Conservation (phyloP, 768 basidiomycete genomes). For the Tylopilus plumbeoviolaceoides region DNA sequence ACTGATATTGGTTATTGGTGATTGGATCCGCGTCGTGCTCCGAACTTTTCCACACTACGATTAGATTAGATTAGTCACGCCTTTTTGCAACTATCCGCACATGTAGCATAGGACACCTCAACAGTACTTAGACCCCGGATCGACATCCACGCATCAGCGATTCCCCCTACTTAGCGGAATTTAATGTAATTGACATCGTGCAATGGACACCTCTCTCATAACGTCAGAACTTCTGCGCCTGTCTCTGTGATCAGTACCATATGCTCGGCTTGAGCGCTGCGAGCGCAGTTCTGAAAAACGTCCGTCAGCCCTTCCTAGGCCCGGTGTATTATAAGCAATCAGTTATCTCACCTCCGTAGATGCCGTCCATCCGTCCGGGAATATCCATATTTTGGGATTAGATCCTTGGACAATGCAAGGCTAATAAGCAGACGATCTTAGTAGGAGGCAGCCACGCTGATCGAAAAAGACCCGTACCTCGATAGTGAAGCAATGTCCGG, state of each 20-base stretch:
- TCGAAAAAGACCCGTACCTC: constrained; percentile 47
- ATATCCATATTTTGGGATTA: constrained; percentile 67
- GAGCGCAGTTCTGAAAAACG: constrained; percentile 61
- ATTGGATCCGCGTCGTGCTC: background rate
- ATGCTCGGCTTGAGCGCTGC: constrained; percentile 85
- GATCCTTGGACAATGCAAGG: constrained; percentile 76
- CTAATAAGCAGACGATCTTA: constrained; percentile 30
- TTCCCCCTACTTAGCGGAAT: background rate
- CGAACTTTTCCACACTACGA: background rate
- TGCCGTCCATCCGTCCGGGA: constrained; percentile 93
- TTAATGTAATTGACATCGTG: too few species aligned
- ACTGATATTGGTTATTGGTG: constrained; percentile 20
- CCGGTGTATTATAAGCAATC: background rate
- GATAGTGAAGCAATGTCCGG: constrained; percentile 90
- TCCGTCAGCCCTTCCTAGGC: background rate
- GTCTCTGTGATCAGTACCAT: constrained; percentile 79
- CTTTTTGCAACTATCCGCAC: background rate
- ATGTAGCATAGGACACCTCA: constrained; percentile 16
- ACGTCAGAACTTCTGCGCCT: constrained; percentile 77
- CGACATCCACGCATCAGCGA: background rate
- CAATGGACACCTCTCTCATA: constrained; percentile 15
- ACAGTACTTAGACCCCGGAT: background rate
- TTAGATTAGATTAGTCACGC: background rate
- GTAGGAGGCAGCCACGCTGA: background rate
- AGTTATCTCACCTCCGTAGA: constrained; percentile 64